Evolutionary conservation across 805 yeast genomes (phyloP), one percentile per base, ranked within the genome.

Genomic region (Priceomyces medius): DNA sequence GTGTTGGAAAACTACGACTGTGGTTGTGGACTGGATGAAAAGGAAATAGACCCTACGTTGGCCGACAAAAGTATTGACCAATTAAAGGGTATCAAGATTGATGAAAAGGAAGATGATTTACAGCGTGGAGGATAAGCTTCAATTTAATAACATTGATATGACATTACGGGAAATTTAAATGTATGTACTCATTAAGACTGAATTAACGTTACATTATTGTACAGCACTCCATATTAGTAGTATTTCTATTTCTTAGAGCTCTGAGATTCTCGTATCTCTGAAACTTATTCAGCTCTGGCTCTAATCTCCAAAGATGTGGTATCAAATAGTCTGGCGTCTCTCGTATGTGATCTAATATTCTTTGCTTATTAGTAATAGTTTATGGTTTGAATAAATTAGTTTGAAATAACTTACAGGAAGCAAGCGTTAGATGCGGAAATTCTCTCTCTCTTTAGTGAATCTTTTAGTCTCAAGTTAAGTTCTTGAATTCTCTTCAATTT

Each of bases 1-100:
- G 85, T 93, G 42, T 68, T 87, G 40, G 97, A 88, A 51, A 93
- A 88, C 63, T 93, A 93, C 62, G 96, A 90, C 55, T 91, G 99
- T 69, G 99, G 99, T 0, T 91, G 99, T 66, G 96, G 93, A 1
- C 72, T 61, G 9, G 95, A 81, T 38, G 91, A 81, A 52, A 79
- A 75, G 50, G 73, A 67, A 36, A 65, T 55, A 5, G 80, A 72
- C 41, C 48, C 45, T 14, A 74, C 76, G 2, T 55, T 71, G 42
- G 68, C 67, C 2, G 52, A 54, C 21, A 59, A 61, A 39, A 50
- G 55, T 13, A 48, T 61, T 21, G 65, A 66, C 2, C 80, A 76
- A 53, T 55, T 78, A 45, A 58, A 68, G 20, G 64, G 70, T 36
- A 70, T 79, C 40, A 67, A 68, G 40, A 61, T 74, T 7, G 64